phyloP scores from a whole-genome alignment of 768 basidiomycete species.

The Galerina sulciceps region DNA sequence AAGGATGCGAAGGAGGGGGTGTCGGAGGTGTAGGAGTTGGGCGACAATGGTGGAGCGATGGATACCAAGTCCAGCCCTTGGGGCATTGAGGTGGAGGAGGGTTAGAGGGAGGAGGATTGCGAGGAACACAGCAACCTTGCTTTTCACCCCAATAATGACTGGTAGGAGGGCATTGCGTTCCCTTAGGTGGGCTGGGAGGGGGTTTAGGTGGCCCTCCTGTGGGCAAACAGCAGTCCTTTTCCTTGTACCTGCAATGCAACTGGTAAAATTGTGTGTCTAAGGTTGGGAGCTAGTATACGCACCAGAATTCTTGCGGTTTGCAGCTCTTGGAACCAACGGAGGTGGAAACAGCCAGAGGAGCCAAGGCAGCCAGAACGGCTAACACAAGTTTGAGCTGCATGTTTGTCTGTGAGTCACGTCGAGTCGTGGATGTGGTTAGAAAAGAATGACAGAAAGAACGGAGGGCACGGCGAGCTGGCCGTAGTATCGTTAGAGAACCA shows the following conservation, averaged over 20 bases:
- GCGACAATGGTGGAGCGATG: conserved; percentile 44
- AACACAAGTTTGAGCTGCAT: conserved; percentile 32
- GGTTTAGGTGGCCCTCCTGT: conserved; percentile 41
- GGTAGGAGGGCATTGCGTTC: conserved; percentile 47
- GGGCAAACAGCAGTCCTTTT: conserved; percentile 46
- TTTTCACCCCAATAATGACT: conserved; percentile 52
- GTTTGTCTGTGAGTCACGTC: conserved; percentile 19
- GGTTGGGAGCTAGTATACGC: not conserved
- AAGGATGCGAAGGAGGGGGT: conserved; percentile 44
- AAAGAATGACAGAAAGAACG: conserved; percentile 19
- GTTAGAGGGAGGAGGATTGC: conserved; percentile 39
- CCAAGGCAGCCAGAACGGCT: conserved; percentile 37
- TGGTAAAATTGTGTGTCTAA: not conserved
- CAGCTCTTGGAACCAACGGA: conserved; percentile 23
- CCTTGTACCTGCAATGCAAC: conserved; percentile 33
- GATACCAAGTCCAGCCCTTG: conserved; percentile 50
- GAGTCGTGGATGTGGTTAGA: conserved; percentile 24
- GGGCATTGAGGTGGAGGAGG: conserved; percentile 56
- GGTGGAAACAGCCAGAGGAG: conserved; percentile 37
- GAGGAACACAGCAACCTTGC: conserved; percentile 59
- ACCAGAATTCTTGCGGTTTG: conserved; percentile 35
- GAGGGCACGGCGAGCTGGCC: conserved; percentile 16
- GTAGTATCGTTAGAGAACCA: conserved; percentile 9
- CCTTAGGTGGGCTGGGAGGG: conserved; percentile 48
- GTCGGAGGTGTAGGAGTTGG: conserved; percentile 34